Base-by-base conservation (phyloP, 1,284 basidiomycete genomes). In the Mixia osmundae region DNA sequence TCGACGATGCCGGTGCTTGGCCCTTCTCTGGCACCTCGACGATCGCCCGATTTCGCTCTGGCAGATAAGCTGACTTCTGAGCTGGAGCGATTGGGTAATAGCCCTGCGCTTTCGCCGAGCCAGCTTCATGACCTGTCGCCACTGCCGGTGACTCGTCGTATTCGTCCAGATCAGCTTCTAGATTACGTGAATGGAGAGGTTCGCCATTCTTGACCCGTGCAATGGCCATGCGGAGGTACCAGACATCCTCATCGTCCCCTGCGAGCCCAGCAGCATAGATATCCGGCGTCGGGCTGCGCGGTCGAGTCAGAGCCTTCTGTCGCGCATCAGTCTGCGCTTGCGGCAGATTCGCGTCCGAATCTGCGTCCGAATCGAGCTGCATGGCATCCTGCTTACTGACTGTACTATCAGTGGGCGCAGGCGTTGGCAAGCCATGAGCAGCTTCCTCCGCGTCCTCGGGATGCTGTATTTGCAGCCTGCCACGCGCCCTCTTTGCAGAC, bases 11-110 rank as follows among this genome's bases (percentile, higher is more conserved):
- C 1, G 44, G 45, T 9, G 49, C 47, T 4, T 49, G 44, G 1
- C 49, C 48, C 12, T 56, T 54, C 18, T 56, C 54, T 0, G 47
- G 26, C 8, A 44, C 50, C 4, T 57, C 55, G 16, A 58, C 57
- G n/a, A 59, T 59, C 4, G 65, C 65, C 36, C 59, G 56, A 49
- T 68, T 69, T n/a, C 65, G 58, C 39, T 66, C 61, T 1, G 66
- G 64, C 4, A 69, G 56, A 51, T 97, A 95, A 5, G 71, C 70
- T 1, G 82, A 75, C 61, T 97, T 97, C 51, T 87, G 77, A 3
- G 74, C 71, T 43, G 83, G 75, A 0, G 79, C 73, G 51, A 97
- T 82, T 61, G 80, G 79, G 66, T 89, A 89, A 56, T 74, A 82
- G 1, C 91, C 89, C 58, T 95, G 79, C 0, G 85, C 83, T 19